These are phyloP conservation scores for Diaporthe caulivora DNA, from an alignment of 2,329 filamentous ascomycete species.

Conservation along the genomic window DNA sequence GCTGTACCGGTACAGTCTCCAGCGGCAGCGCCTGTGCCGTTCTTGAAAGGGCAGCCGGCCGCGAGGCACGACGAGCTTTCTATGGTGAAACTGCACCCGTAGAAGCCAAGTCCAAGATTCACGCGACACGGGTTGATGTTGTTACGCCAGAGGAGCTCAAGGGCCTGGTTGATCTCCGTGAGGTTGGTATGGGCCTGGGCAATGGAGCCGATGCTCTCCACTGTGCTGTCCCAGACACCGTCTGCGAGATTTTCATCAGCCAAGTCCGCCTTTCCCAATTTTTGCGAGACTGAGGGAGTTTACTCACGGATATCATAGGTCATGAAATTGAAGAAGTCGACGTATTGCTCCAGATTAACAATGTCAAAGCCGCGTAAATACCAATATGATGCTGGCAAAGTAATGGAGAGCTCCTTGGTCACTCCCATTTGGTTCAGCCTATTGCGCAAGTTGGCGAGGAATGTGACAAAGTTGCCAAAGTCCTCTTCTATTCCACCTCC, in stretches of 20 bases:
- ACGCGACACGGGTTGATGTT: neutral
- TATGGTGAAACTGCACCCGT: conserved; percentile 2
- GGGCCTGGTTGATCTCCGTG: conserved; percentile 45
- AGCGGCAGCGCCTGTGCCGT: conserved; percentile 39
- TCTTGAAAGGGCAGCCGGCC: neutral
- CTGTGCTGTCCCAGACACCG: conserved; percentile 40
- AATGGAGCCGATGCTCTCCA: conserved; percentile 36
- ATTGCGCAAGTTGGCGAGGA: neutral
- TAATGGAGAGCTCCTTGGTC: neutral
- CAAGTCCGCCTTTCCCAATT: too few relatives aligned
- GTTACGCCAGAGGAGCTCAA: neutral
- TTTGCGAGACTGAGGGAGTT: too few relatives aligned
- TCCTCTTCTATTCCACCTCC: neutral
- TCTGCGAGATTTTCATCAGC: neutral
- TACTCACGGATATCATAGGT: neutral
- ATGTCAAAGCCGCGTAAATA: conserved; percentile 37
- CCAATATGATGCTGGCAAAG: neutral
- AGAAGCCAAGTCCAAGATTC: neutral
- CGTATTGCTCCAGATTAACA: conserved; percentile 22
- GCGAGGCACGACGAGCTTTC: neutral
- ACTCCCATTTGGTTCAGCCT: neutral
- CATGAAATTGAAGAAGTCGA: neutral
- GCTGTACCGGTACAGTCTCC: neutral
- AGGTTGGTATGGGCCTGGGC: conserved; percentile 41
- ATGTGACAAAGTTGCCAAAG: neutral